phyloP scores from a whole-genome alignment of 2,329 filamentous ascomycete species.

The Akanthomyces uredinophilus region DNA sequence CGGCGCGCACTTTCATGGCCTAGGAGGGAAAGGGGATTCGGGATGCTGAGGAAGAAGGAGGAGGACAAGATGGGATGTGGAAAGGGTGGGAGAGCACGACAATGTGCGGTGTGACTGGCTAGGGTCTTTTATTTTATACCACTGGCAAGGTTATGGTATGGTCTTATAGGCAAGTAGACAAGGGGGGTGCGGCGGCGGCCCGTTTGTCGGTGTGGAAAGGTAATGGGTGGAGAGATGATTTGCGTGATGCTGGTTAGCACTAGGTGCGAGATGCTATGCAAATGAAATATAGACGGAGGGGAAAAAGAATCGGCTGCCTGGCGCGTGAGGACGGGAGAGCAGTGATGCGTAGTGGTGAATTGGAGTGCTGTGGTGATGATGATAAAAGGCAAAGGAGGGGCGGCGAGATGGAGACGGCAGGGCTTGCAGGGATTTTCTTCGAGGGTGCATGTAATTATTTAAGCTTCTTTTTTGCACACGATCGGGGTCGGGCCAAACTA shows the following conservation, averaged over 20 bases:
- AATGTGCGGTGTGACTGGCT: too few species aligned
- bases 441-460: not conserved
- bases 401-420: not conserved
- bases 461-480: not conserved
- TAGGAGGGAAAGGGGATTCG: not conserved
- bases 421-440: not conserved
- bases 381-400: too few species aligned
- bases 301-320: not conserved
- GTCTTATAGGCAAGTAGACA: too few species aligned
- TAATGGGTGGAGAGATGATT: too few species aligned
- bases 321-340: not conserved
- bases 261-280: not conserved
- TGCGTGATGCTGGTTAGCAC: too few species aligned
- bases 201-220: too few species aligned
- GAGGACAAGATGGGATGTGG: too few species aligned
- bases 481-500: too few species aligned
- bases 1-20: slow-evolving; percentile 17
- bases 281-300: not conserved
- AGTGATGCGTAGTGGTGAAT: not conserved
- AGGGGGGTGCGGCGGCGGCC: too few species aligned
- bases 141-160: too few species aligned
- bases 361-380: too few species aligned
- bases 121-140: too few species aligned
- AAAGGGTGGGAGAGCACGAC: not conserved
- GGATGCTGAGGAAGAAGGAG: slow-evolving; percentile 7